phyloP scores from a whole-genome alignment of 495 filamentous ascomycete genomes.

The Penicillium antarcticum region DNA sequence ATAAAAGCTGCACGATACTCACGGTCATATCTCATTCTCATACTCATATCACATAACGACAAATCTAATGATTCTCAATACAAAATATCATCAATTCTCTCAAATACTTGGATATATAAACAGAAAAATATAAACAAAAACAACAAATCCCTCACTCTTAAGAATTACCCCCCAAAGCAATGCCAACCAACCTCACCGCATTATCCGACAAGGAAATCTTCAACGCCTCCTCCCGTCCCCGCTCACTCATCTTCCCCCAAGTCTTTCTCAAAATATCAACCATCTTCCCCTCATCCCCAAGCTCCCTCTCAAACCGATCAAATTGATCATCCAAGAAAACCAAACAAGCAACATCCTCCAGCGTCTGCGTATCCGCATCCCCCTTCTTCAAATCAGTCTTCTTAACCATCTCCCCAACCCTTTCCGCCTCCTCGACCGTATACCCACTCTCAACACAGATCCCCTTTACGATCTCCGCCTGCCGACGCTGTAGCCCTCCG shows the following conservation, averaged over 20 bases:
- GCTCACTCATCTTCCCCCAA: conserved; percentile 75
- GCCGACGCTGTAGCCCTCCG: conserved; percentile 62
- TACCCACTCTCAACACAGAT: conserved; percentile 55
- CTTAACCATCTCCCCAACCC: conserved; percentile 58
- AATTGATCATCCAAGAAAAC: conserved; percentile 86
- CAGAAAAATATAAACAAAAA: not conserved
- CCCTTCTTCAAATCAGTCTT: conserved; percentile 60
- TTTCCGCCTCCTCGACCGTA: conserved; percentile 39
- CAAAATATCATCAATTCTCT: not conserved
- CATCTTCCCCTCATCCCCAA: conserved; percentile 69
- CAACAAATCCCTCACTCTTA: not conserved
- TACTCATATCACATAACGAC: no score
- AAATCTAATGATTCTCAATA: no score
- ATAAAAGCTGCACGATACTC: no score
- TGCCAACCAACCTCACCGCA: conserved; percentile 52
- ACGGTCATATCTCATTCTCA: no score
- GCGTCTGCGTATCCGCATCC: conserved; percentile 63
- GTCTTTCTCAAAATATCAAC: conserved; percentile 73
- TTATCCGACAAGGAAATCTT: conserved; percentile 59
- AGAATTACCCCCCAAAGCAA: conserved; percentile 5
- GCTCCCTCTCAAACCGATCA: conserved; percentile 64
- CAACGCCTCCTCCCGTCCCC: conserved; percentile 65
- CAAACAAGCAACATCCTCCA: conserved; percentile 83
- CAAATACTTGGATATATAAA: not conserved
- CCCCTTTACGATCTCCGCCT: conserved; percentile 56